A percentile compares a stretch with the other conserved stretches of the same genome.
Evolutionary conservation across 768 basidiomycete genomes (phyloP).

Genomic region (Kwoniella dejecticola): DNA sequence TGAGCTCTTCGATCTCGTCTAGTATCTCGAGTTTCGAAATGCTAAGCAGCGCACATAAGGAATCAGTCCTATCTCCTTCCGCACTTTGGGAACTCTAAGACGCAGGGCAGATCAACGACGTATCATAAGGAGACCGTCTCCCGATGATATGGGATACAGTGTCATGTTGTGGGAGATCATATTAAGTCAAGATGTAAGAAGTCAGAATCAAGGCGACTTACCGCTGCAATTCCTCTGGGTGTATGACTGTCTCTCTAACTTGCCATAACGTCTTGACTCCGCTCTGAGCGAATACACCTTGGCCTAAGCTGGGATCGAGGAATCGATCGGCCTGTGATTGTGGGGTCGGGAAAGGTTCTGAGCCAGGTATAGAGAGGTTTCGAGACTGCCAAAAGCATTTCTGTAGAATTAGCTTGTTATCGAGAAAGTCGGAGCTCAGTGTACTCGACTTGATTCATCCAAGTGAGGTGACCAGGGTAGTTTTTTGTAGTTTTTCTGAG

Average conservation of each 20-base stretch:
- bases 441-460: too few species aligned
- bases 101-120: too few species aligned
- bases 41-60: conserved; percentile 56
- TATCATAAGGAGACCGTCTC: too few species aligned
- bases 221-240: conserved; percentile 46
- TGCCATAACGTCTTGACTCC: conserved; percentile 69
- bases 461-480: too few species aligned
- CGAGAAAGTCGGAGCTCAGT: too few species aligned
- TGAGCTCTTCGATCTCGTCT: conserved; percentile 92
- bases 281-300: conserved; percentile 62
- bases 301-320: conserved; percentile 41
- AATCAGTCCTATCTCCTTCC: too few species aligned
- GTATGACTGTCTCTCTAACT: conserved; percentile 60
- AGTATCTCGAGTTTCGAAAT: conserved; percentile 80
- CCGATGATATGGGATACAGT: too few species aligned
- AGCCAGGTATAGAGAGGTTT: conserved; percentile 74
- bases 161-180: too few species aligned
- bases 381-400: conserved; percentile 61
- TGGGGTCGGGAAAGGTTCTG: conserved; percentile 64
- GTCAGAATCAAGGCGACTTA: conserved; percentile 21
- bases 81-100: too few species aligned
- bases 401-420: background rate
- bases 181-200: too few species aligned
- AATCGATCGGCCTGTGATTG: conserved; percentile 67
- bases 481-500: too few species aligned